Conservation (phyloP, 169 alveolate genomes). For the Eimeria necatrix region DNA sequence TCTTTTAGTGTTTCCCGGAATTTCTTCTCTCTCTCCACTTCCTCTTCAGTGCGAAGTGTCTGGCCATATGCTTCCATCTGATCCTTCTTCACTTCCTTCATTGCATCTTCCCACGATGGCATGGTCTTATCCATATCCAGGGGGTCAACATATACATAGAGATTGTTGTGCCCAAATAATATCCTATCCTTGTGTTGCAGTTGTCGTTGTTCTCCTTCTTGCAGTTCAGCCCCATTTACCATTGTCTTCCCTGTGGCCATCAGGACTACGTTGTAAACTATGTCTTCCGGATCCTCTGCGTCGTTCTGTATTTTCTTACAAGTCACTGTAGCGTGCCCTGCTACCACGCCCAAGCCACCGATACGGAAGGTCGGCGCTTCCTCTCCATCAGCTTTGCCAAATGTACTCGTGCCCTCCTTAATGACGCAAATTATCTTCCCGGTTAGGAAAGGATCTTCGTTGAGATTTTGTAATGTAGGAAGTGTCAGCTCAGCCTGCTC, state of each 20-base stretch:
- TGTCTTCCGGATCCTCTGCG: slow-evolving; percentile 72
- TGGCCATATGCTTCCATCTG: slow-evolving; percentile 74
- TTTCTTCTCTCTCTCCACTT: slow-evolving; percentile 59
- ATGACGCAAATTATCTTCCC: slow-evolving; percentile 85
- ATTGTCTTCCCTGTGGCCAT: slow-evolving; percentile 77
- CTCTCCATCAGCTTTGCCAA: slow-evolving; percentile 89
- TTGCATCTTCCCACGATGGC: slow-evolving; percentile 83
- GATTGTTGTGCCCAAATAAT: slow-evolving; percentile 80
- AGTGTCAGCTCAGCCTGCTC: slow-evolving; percentile 82
- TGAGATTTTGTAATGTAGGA: slow-evolving; percentile 89
- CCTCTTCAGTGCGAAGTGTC: slow-evolving; percentile 63
- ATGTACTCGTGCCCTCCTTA: slow-evolving; percentile 84
- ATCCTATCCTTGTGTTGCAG: slow-evolving; percentile 79
- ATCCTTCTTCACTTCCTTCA: slow-evolving; percentile 82
- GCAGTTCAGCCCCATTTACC: slow-evolving; percentile 77
- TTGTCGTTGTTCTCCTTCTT: slow-evolving; percentile 50
- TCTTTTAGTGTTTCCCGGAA: slow-evolving; percentile 69
- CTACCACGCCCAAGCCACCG: slow-evolving; percentile 80
- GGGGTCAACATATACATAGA: slow-evolving; percentile 80
- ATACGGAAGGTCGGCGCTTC: slow-evolving; percentile 76
- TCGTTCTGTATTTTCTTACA: background rate
- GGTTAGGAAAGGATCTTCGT: slow-evolving; percentile 94
- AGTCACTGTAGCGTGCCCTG: slow-evolving; percentile 72
- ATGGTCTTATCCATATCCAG: slow-evolving; percentile 67
- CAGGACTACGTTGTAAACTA: slow-evolving; percentile 13